A percentile compares a stretch with the other conserved stretches of the same genome.
Evolutionary conservation across 345 rosid genomes (phyloP).

Genomic region (Gossypium sturtianum): DNA sequence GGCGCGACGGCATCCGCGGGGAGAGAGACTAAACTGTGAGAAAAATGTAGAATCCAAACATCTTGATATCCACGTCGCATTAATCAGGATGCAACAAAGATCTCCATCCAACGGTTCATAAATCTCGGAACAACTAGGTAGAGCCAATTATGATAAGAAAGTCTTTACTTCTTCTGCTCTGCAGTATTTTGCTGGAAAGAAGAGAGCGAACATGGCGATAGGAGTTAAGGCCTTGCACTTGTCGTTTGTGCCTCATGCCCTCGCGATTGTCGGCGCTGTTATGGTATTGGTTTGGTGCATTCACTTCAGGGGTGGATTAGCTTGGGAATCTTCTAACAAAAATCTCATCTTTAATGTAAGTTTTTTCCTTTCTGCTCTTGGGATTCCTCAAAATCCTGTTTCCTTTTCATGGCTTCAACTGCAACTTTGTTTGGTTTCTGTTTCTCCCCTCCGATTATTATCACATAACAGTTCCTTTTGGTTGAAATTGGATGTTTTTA

Average conservation of each 20-base stretch:
- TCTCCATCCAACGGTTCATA: not conserved
- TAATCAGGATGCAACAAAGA: not conserved
- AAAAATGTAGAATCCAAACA: not conserved
- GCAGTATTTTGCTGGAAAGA: not conserved
- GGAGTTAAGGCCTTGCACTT: conserved; percentile 46
- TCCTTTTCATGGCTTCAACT: not conserved
- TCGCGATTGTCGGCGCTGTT: conserved; percentile 48
- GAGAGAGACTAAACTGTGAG: not conserved
- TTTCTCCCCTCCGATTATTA: not conserved
- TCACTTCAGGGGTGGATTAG: conserved; percentile 67
- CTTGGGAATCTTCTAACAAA: conserved; percentile 51
- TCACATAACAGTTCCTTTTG: not conserved
- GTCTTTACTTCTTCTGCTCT: too few species aligned
- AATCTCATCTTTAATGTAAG: conserved; percentile 89
- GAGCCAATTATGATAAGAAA: too few species aligned
- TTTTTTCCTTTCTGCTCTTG: not conserved
- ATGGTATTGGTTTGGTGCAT: conserved; percentile 82
- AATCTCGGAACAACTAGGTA: not conserved
- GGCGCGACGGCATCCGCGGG: not conserved
- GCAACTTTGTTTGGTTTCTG: not conserved
- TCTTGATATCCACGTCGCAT: not conserved
- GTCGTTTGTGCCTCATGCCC: conserved; percentile 54
- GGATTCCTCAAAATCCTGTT: not conserved
- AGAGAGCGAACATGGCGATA: conserved; percentile 38
- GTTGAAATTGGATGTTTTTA: too few species aligned